Evolutionary conservation across 2,329 filamentous ascomycete species (phyloP).

Genomic region (Phaeosphaeriaceae sp.): DNA sequence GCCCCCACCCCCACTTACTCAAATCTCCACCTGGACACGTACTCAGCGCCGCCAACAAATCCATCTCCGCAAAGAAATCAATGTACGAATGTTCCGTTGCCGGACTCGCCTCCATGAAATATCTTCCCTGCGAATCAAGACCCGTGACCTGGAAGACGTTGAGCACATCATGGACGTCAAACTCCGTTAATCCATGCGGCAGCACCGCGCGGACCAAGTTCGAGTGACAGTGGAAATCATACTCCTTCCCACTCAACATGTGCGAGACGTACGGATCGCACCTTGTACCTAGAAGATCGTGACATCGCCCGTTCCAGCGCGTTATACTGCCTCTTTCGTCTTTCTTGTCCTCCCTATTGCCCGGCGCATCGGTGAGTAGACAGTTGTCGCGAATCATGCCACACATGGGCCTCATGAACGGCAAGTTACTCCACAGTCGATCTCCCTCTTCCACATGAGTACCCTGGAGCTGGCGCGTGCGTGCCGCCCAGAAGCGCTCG

Average conservation of each 20-base stretch:
- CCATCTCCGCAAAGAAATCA: slow-evolving; percentile 82
- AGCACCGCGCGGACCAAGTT: slow-evolving; percentile 78
- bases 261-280: slow-evolving; percentile 76
- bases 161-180: slow-evolving; percentile 82
- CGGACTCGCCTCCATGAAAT: slow-evolving; percentile 62
- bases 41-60: slow-evolving; percentile 69
- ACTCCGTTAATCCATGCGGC: slow-evolving; percentile 72
- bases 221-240: slow-evolving; percentile 85
- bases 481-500: slow-evolving; percentile 81
- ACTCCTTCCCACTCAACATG: slow-evolving; percentile 51
- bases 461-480: slow-evolving; percentile 79
- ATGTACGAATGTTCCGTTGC: slow-evolving; percentile 57
- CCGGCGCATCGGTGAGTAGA: slow-evolving; percentile 52
- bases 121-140: slow-evolving; percentile 61
- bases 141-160: slow-evolving; percentile 89
- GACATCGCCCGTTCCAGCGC: slow-evolving; percentile 70
- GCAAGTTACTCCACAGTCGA: slow-evolving; percentile 78
- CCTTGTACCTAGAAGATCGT: slow-evolving; percentile 81
- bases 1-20: slow-evolving; percentile 80
- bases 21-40: slow-evolving; percentile 84
- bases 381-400: slow-evolving; percentile 71
- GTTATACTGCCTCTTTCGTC: slow-evolving; percentile 58
- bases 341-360: slow-evolving; percentile 39
- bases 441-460: slow-evolving; percentile 76
- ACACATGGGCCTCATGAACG: slow-evolving; percentile 76